Percentiles rank a stretch among this genome's conserved stretches.
Conservation (phyloP, 768 basidiomycete genomes). For the Pulveroboletus ravenelii region DNA sequence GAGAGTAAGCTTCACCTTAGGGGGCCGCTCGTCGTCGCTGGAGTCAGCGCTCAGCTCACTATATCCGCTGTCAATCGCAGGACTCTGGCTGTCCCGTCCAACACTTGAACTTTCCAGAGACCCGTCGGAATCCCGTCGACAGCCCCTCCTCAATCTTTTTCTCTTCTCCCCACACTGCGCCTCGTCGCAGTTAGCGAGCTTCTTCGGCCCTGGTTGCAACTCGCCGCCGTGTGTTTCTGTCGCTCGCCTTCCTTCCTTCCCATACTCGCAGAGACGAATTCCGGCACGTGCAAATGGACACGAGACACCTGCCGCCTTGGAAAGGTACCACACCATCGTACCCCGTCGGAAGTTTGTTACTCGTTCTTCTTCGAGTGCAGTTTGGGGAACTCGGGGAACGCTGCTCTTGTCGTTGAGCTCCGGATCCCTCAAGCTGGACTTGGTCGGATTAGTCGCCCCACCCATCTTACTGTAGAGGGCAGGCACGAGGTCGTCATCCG, state of each 20-base stretch:
- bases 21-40: slow-evolving; percentile 37
- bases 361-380: slow-evolving; percentile 29
- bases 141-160: slow-evolving; percentile 37
- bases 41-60: slow-evolving; percentile 20
- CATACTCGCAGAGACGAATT: slow-evolving; percentile 68
- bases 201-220: slow-evolving; percentile 39
- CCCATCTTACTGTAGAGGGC: slow-evolving; percentile 67
- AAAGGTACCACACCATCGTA: slow-evolving; percentile 79
- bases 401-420: slow-evolving; percentile 25
- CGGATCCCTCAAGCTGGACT: slow-evolving; percentile 13
- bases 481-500: slow-evolving; percentile 70
- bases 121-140: slow-evolving; percentile 20
- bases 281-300: slow-evolving; percentile 74
- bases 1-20: slow-evolving; percentile 68
- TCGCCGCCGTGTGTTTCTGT: slow-evolving; percentile 24
- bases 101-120: slow-evolving; percentile 7
- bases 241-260: slow-evolving; percentile 41
- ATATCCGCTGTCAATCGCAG: slow-evolving; percentile 24
- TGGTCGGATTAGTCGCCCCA: slow-evolving; percentile 50
- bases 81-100: slow-evolving; percentile 19
- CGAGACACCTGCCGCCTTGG: slow-evolving; percentile 65
- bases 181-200: slow-evolving; percentile 31
- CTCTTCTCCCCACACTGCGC: slow-evolving; percentile 45
- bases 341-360: slow-evolving; percentile 73
- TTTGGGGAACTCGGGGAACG: neutral